Evolutionary conservation across 371 early-diverging fungal species (phyloP).

Genomic region (Lichtheimia ornata): DNA sequence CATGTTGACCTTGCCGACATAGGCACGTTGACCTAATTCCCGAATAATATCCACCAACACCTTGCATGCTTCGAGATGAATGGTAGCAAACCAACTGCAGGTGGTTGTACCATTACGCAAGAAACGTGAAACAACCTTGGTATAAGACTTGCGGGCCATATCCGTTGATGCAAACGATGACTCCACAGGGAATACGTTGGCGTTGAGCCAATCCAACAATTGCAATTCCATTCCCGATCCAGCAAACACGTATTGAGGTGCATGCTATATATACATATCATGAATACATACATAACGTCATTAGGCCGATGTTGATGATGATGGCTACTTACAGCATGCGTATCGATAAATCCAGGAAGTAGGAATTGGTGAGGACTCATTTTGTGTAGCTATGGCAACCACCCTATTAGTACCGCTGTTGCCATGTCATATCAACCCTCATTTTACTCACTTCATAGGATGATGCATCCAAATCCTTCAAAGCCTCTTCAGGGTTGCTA

Average conservation of each 20-base stretch:
- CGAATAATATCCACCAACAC: constrained; percentile 70
- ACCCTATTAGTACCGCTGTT: too few relatives aligned
- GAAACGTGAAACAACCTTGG: constrained; percentile 64
- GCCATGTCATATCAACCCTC: too few relatives aligned
- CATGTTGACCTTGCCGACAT: constrained; percentile 95
- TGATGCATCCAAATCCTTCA: constrained; percentile 14
- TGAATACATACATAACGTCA: too few relatives aligned
- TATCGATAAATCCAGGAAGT: constrained; percentile 89
- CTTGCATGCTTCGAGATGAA: constrained; percentile 76
- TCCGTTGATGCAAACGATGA: constrained; percentile 59
- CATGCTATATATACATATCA: constrained; percentile 58
- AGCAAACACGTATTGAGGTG: constrained; percentile 90
- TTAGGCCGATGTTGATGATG: too few relatives aligned
- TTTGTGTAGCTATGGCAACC: constrained; percentile 31
- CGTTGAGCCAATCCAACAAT: constrained; percentile 86
- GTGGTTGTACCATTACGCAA: constrained; percentile 84
- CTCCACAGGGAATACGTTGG: constrained; percentile 87
- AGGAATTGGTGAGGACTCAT: constrained; percentile 68
- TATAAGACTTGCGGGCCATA: constrained; percentile 70
- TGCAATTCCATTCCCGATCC: constrained; percentile 90
- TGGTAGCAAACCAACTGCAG: constrained; percentile 90
- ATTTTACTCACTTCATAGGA: constrained; percentile 14
- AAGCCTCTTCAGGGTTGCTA: constrained; percentile 23
- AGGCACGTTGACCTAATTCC: constrained; percentile 84
- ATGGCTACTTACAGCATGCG: constrained; percentile 79